Evolutionary conservation across 176 grass and related monocot genomes (phyloP), one percentile per base, ranked within the genome.

Genomic region (Aegilops umbellulata): DNA sequence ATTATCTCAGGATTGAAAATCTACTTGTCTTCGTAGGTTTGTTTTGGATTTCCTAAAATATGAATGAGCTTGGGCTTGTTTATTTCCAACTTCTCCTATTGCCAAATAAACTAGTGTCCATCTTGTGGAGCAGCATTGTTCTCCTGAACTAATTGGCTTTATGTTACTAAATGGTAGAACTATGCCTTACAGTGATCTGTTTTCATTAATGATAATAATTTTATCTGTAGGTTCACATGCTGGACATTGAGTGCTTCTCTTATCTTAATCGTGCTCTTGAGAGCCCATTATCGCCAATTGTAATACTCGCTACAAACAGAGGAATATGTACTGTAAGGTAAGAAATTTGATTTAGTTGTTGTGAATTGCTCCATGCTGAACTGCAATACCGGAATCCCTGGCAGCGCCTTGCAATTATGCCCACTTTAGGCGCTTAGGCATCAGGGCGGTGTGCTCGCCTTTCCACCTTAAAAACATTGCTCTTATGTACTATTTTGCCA

Each of bases 311-410:
- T 76, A 99, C 92, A 1, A 94, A 99, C 65, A 90, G 97, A 89
- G 94, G 97, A 92, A 91, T 99, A 88, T 99, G 97, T 72, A 94
- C 65, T 75, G 97, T 96, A 62, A 96, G 94, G 97, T 99, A 91
- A 84, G 76, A 36, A 51, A 65, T 77, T 42, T 67, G 27, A 49
- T 63, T 57, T 72, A 82, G 22, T 8, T 26, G 51, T 79, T 0
- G 16, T 71, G 23, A 82, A 73, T 6, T 65, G 82, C 58, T 72
- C 20, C 22, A 29, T 23, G 69, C 20, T 61, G 44, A 34, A 74
- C 22, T 74, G 55, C 30, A 64, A 12, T 71, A 42, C 27, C 0
- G 16, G 22, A n/a, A 65, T 53, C 49, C 49, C 49, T 19, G 16
- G 0, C 49, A 53, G 49, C 5, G 47, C 49, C 49, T 53, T 53